A percentile compares a stretch with the other conserved stretches of the same genome.
phyloP scores from a whole-genome alignment of 345 rosid genomes.

The Gossypium raimondii region DNA sequence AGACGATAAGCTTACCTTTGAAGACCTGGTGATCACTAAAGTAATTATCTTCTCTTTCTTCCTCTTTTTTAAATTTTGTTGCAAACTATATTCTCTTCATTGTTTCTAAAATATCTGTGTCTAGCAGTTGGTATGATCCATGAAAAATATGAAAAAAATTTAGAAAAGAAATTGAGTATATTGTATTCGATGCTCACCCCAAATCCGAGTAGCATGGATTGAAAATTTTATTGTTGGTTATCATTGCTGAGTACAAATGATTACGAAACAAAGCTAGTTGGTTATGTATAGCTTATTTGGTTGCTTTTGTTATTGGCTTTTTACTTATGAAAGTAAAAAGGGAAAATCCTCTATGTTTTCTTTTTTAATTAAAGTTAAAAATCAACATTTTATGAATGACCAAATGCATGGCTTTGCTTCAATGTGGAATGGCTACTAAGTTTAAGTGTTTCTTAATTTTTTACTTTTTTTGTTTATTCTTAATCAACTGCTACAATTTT shows the following conservation, averaged over 20 bases:
- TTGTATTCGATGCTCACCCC: not conserved
- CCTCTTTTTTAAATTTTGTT: not conserved
- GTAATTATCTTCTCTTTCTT: slow-evolving; percentile 26
- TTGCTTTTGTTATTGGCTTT: not conserved
- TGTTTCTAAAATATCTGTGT: too few species aligned
- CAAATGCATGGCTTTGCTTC: not conserved
- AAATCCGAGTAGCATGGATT: not conserved
- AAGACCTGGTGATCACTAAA: slow-evolving; percentile 88
- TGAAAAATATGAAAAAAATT: too few species aligned
- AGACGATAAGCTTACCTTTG: slow-evolving; percentile 53
- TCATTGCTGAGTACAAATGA: not conserved
- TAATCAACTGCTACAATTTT: not conserved
- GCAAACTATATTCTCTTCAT: too few species aligned
- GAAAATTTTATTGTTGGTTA: not conserved
- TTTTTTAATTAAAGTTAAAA: not conserved
- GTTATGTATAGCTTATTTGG: not conserved
- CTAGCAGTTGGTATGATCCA: not conserved
- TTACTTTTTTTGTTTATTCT: not conserved
- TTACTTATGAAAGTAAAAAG: not conserved
- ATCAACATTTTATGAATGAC: not conserved
- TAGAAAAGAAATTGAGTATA: not conserved
- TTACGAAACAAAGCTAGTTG: not conserved
- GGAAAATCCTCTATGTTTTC: not conserved
- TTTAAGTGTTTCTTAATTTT: not conserved
- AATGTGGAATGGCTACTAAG: not conserved